Evolutionary conservation across 163 green algal species (phyloP).

Genomic region (Prototheca wickerhamii): DNA sequence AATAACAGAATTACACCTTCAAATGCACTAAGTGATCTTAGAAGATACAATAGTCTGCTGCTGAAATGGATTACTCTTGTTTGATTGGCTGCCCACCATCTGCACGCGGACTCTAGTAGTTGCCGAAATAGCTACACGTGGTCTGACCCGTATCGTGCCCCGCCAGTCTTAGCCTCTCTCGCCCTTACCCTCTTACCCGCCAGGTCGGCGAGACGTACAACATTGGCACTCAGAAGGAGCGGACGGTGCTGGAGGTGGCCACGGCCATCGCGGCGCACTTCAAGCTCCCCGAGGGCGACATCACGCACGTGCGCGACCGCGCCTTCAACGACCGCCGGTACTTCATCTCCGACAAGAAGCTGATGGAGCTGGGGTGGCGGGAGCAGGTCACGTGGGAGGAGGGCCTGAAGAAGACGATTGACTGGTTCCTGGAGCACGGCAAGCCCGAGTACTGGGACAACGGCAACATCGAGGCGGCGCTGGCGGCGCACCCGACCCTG

Average conservation of each 20-base stretch:
- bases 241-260: conserved; percentile 81
- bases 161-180: no score
- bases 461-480: conserved; percentile 35
- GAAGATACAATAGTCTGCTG: no score
- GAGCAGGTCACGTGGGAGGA: conserved; percentile 76
- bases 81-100: no score
- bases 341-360: conserved; percentile 81
- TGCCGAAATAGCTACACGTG: no score
- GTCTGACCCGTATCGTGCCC: no score
- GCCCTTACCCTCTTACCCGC: no score
- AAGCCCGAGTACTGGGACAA: conserved; percentile 34
- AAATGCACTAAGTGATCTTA: no score
- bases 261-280: conserved; percentile 56
- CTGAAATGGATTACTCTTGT: no score
- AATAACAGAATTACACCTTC: no score
- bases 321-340: conserved; percentile 84
- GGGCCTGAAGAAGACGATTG: conserved; percentile 76
- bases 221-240: conserved; percentile 92
- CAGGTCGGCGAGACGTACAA: conserved; percentile 97
- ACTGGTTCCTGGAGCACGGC: conserved; percentile 70
- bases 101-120: no score
- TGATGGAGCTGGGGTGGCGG: conserved; percentile 77
- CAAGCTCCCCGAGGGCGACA: conserved; percentile 17
- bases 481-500: conserved; percentile 28
- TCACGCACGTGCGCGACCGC: conserved; percentile 77